phyloP scores from a whole-genome alignment of 129 eudicot species.

The Centella asiatica region DNA sequence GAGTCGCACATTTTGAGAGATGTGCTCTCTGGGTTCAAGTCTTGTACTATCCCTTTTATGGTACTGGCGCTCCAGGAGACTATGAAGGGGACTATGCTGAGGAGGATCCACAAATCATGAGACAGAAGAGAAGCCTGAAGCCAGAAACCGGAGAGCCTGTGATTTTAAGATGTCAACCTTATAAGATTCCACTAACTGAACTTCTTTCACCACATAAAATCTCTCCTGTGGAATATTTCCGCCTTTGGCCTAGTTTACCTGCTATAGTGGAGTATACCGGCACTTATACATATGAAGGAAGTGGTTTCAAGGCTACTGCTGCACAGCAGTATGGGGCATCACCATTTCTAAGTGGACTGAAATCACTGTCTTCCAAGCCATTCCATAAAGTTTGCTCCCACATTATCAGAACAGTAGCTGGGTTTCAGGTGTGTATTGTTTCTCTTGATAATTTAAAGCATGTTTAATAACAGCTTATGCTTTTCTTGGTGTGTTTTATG shows the following conservation, averaged over 20 bases:
- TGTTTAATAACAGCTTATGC: constrained; percentile 3
- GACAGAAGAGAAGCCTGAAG: constrained; percentile 58
- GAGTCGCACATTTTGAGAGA: constrained; percentile 90
- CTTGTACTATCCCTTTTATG: constrained; percentile 79
- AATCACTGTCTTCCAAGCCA: constrained; percentile 80
- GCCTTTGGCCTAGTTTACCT: constrained; percentile 99
- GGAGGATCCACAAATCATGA: constrained; percentile 67
- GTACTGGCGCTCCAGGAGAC: constrained; percentile 43
- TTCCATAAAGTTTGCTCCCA: constrained; percentile 97
- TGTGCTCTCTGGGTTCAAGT: constrained; percentile 97
- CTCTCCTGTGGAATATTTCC: constrained; percentile 94
- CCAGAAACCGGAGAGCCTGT: constrained; percentile 86
- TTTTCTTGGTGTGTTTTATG: constrained; percentile 1
- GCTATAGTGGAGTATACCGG: constrained; percentile 97
- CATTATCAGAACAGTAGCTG: constrained; percentile 88
- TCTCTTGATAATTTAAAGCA: neutral
- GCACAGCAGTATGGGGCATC: constrained; percentile 98
- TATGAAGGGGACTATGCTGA: constrained; percentile 81
- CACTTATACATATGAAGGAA: constrained; percentile 93
- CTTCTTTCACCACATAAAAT: constrained; percentile 91
- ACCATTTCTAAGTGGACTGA: constrained; percentile 87
- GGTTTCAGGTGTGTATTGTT: constrained; percentile 55
- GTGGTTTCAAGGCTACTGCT: constrained; percentile 98
- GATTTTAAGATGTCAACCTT: constrained; percentile 90
- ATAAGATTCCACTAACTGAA: constrained; percentile 92